phyloP scores from a whole-genome alignment of 2,329 filamentous ascomycete species.

The Neurospora sp. region DNA sequence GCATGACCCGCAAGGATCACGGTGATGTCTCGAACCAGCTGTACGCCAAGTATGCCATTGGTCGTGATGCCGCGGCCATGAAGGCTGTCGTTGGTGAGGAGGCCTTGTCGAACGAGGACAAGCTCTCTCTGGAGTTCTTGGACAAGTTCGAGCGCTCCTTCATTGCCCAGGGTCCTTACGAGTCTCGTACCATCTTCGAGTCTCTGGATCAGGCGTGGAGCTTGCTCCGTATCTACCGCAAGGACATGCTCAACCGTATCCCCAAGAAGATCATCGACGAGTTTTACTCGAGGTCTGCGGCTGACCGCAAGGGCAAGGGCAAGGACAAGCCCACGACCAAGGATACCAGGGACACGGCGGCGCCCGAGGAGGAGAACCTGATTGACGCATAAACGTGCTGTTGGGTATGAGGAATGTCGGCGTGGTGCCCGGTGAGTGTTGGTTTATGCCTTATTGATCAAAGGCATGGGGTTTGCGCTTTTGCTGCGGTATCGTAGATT shows the following conservation, averaged over 20 bases:
- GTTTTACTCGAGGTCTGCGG: conserved; percentile 63
- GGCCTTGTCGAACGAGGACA: conserved; percentile 89
- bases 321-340: conserved; percentile 36
- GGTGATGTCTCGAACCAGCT: conserved; percentile 98
- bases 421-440: neutral
- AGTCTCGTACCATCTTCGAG: conserved; percentile 83
- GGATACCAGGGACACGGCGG: conserved; percentile 21
- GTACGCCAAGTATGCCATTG: conserved; percentile 99
- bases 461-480: conserved; percentile 7
- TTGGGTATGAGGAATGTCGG: neutral
- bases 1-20: conserved; percentile 92
- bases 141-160: conserved; percentile 98
- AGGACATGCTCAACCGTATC: conserved; percentile 94
- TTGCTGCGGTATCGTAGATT: conserved; percentile 15
- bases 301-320: conserved; percentile 53
- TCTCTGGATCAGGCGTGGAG: conserved; percentile 95
- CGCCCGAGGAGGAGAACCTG: conserved; percentile 24
- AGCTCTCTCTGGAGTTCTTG: conserved; percentile 95
- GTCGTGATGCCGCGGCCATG: conserved; percentile 96
- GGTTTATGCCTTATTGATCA: conserved; percentile 2
- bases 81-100: conserved; percentile 99
- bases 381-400: conserved; percentile 24
- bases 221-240: conserved; percentile 91
- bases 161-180: conserved; percentile 85
- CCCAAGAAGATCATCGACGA: conserved; percentile 74